Conservation (phyloP, 345 rosid genomes). For the Syzygium jambos region DNA sequence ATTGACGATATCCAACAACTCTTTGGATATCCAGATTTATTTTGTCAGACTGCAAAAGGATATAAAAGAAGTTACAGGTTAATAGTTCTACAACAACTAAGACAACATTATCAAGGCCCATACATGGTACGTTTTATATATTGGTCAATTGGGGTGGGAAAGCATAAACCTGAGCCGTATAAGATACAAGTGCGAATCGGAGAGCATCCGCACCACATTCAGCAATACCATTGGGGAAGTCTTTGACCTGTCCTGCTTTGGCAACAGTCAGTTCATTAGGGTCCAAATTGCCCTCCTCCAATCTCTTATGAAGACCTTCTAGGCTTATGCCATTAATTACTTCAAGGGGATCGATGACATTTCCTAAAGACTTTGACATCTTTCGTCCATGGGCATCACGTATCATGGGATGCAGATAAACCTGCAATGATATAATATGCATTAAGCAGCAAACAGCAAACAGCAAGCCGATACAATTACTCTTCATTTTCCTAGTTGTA, state of each 20-base stretch:
- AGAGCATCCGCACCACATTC: slow-evolving; percentile 99
- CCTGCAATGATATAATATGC: slow-evolving; percentile 27
- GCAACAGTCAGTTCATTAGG: slow-evolving; percentile 54
- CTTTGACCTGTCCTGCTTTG: slow-evolving; percentile 66
- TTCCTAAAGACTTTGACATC: slow-evolving; percentile 92
- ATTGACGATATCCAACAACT: slow-evolving; percentile 94
- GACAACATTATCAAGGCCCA: background rate
- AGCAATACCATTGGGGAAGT: slow-evolving; percentile 84
- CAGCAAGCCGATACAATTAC: background rate
- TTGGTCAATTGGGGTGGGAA: background rate
- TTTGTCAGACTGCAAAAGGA: slow-evolving; percentile 65
- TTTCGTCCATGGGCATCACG: slow-evolving; percentile 99
- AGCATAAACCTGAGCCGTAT: slow-evolving; percentile 80
- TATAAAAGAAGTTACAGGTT: background rate
- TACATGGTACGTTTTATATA: background rate
- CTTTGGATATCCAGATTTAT: slow-evolving; percentile 92
- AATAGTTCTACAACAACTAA: background rate
- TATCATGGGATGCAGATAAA: slow-evolving; percentile 92
- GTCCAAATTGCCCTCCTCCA: slow-evolving; percentile 85
- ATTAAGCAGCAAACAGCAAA: background rate
- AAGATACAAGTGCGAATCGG: slow-evolving; percentile 88
- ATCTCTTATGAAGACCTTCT: slow-evolving; percentile 73
- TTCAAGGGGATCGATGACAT: slow-evolving; percentile 92
- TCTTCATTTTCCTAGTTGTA: background rate
- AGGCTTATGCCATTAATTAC: slow-evolving; percentile 78